phyloP scores from a whole-genome alignment of 495 filamentous ascomycete genomes.

The Daldinia grandis region DNA sequence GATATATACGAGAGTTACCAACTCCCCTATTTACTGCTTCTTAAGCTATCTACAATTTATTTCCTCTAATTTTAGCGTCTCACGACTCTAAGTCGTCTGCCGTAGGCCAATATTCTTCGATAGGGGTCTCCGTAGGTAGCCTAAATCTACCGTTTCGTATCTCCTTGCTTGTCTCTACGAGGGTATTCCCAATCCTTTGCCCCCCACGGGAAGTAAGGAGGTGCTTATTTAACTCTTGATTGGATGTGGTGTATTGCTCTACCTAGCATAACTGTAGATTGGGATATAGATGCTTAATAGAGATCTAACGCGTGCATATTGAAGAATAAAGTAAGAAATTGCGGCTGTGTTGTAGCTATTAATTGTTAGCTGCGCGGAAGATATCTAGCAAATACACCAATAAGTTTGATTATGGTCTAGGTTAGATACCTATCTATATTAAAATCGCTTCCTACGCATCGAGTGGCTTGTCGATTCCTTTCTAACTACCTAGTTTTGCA shows the following conservation, averaged over 20 bases:
- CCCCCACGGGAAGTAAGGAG: not conserved
- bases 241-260: not conserved
- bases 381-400: no score
- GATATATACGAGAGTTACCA: no score
- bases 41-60: no score
- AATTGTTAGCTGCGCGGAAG: no score
- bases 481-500: not conserved
- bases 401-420: no score
- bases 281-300: not conserved
- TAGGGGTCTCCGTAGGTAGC: no score
- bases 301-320: not conserved
- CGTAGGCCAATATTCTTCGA: no score
- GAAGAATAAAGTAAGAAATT: not conserved
- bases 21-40: no score
- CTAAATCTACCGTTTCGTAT: not conserved
- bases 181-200: not conserved
- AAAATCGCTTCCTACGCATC: not conserved
- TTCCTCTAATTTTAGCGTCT: no score
- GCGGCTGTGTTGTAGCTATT: not conserved
- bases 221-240: not conserved
- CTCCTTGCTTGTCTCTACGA: not conserved
- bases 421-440: not conserved
- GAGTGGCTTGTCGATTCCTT: not conserved
- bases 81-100: no score
- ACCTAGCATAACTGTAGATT: not conserved